These are phyloP conservation scores for Venturia asperata DNA, from an alignment of 2,329 filamentous ascomycete species.

Conservation along the genomic window DNA sequence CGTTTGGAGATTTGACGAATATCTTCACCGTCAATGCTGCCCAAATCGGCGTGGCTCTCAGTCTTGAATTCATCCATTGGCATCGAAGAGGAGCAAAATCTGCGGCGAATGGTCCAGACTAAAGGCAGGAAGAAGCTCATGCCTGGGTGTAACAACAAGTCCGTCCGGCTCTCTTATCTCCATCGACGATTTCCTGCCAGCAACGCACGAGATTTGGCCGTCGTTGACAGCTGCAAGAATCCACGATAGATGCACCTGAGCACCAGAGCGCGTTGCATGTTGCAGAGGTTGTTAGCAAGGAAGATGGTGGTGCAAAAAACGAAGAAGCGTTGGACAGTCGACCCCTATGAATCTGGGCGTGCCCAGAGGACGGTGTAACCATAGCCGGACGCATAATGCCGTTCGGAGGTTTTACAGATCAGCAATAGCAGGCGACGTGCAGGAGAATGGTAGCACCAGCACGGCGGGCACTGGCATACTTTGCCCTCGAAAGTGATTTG, in stretches of 20 bases:
- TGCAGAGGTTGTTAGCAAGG: constrained; percentile 3
- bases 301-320: constrained; percentile 4
- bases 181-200: neutral
- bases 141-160: constrained; percentile 9
- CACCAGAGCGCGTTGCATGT: neutral
- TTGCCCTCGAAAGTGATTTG: neutral
- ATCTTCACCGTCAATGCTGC: constrained; percentile 9
- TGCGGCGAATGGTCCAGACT: neutral
- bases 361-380: neutral
- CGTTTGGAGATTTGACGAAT: constrained; percentile 7
- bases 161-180: constrained; percentile 10
- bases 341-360: neutral
- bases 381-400: constrained; percentile 8
- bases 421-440: neutral
- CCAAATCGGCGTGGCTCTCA: constrained; percentile 6
- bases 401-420: neutral
- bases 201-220: constrained; percentile 11
- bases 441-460: neutral
- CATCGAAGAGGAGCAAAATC: constrained; percentile 1
- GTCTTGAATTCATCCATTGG: constrained; percentile 15
- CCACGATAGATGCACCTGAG: constrained; percentile 8
- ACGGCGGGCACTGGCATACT: neutral
- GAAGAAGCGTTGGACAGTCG: constrained; percentile 4
- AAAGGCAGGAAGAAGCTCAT: constrained; percentile 3
- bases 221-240: constrained; percentile 14